phyloP scores from a whole-genome alignment of 2,329 filamentous ascomycete genomes.

The Colletotrichum sp. region DNA sequence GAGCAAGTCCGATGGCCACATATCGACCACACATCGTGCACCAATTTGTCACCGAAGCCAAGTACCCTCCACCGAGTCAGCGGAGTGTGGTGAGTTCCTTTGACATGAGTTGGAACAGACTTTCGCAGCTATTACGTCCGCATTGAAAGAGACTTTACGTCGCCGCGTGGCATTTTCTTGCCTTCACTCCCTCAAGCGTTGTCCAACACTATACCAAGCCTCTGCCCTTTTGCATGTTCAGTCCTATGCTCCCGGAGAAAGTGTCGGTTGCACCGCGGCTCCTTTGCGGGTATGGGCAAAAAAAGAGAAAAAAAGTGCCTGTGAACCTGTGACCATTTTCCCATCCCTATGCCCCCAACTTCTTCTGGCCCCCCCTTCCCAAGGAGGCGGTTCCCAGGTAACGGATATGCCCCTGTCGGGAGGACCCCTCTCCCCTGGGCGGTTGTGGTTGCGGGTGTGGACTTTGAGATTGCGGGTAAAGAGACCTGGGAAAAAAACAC shows the following conservation, averaged over 20 bases:
- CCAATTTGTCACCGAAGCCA: neutral
- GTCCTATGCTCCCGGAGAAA: slow-evolving; percentile 1
- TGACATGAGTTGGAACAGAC: neutral
- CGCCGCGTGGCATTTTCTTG: neutral
- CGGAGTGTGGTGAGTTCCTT: too few species aligned
- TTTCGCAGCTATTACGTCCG: neutral
- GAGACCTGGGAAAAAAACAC: neutral
- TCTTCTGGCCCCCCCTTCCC: neutral
- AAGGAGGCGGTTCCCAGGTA: neutral
- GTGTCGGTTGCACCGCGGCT: slow-evolving; percentile 14
- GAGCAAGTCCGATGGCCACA: neutral
- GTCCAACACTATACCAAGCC: neutral
- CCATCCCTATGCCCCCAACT: neutral
- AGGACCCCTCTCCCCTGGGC: neutral
- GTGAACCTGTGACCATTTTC: neutral
- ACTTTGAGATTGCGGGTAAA: neutral
- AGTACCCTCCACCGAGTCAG: neutral
- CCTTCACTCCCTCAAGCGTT: neutral
- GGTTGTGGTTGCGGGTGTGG: neutral
- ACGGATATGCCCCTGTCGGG: neutral
- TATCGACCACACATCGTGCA: neutral
- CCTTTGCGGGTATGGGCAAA: neutral
- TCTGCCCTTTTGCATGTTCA: neutral
- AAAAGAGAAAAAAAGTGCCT: neutral
- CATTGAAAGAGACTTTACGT: neutral